phyloP scores from a whole-genome alignment of 2,329 filamentous ascomycete species.

The Claviceps monticola region DNA sequence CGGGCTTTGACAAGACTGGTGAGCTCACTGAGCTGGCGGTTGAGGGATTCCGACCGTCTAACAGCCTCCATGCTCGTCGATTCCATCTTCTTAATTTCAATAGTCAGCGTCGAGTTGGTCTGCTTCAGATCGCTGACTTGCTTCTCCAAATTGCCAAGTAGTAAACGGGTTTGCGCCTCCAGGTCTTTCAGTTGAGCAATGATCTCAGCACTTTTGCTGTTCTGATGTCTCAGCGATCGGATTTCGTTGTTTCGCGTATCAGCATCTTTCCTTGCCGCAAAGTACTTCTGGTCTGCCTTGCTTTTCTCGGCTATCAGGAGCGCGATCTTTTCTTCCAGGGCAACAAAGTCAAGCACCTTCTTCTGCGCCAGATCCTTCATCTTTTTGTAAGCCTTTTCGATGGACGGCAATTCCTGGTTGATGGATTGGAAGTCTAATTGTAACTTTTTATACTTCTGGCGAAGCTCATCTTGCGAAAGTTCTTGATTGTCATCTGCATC shows the following conservation, averaged over 20 bases:
- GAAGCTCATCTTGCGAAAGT: conserved; percentile 57
- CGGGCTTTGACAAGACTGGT: conserved; percentile 62
- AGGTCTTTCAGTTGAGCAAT: conserved; percentile 86
- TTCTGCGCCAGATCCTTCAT: conserved; percentile 72
- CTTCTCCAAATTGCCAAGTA: conserved; percentile 80
- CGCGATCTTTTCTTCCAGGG: conserved; percentile 64
- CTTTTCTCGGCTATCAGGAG: conserved; percentile 75
- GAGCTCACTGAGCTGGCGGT: conserved; percentile 63
- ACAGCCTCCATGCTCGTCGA: conserved; percentile 54
- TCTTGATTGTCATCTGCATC: conserved; percentile 37
- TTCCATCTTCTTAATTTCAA: conserved; percentile 65
- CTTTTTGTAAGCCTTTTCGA: conserved; percentile 85
- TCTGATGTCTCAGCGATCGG: conserved; percentile 64
- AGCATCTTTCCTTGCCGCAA: conserved; percentile 86
- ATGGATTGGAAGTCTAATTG: conserved; percentile 72
- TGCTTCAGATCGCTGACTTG: conserved; percentile 75
- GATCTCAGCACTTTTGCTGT: conserved; percentile 82
- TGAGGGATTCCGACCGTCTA: conserved; percentile 57
- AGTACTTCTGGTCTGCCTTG: conserved; percentile 97
- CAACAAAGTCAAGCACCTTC: conserved; percentile 66
- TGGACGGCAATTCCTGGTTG: conserved; percentile 73
- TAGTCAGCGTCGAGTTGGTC: conserved; percentile 53
- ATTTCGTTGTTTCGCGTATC: conserved; percentile 75
- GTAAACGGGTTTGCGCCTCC: conserved; percentile 59
- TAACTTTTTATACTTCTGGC: conserved; percentile 57